phyloP scores from a whole-genome alignment of 2,329 filamentous ascomycete genomes.

The Scedosporium minutisporum region DNA sequence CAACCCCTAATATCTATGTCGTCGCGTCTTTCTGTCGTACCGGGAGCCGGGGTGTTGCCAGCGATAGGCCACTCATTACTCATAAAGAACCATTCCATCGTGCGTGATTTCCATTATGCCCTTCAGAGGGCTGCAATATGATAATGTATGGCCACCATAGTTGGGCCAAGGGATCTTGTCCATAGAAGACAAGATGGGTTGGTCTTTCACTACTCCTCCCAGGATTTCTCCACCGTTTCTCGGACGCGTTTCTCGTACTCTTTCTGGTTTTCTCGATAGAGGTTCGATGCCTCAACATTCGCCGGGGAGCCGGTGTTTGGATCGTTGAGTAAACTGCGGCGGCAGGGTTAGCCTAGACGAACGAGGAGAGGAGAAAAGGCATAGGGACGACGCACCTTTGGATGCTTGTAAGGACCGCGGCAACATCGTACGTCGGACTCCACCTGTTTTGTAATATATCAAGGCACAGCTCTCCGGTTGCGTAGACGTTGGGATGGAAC shows the following conservation, averaged over 20 bases:
- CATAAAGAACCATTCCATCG: not conserved
- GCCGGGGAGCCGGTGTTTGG: slow-evolving; percentile 97
- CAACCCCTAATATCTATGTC: not conserved
- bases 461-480: slow-evolving; percentile 88
- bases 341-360: slow-evolving; percentile 16
- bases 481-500: slow-evolving; percentile 99
- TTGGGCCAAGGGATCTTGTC: not conserved
- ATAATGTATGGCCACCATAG: not conserved
- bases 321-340: slow-evolving; percentile 76
- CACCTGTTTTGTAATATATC: slow-evolving; percentile 97
- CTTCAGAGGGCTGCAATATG: not conserved
- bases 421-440: slow-evolving; percentile 98
- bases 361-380: not conserved
- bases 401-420: slow-evolving; percentile 92
- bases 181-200: not conserved
- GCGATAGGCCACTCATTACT: not conserved
- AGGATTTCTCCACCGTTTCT: slow-evolving; percentile 98
- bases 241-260: slow-evolving; percentile 93
- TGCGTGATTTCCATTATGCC: not conserved
- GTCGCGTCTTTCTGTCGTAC: not conserved
- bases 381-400: slow-evolving; percentile 59
- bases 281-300: slow-evolving; percentile 94
- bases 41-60: not conserved
- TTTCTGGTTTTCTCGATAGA: slow-evolving; percentile 96
- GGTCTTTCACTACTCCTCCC: slow-evolving; percentile 62